These are phyloP conservation scores for Panellus pusillus DNA, from an alignment of 768 basidiomycete genomes.

Conservation along the genomic window DNA sequence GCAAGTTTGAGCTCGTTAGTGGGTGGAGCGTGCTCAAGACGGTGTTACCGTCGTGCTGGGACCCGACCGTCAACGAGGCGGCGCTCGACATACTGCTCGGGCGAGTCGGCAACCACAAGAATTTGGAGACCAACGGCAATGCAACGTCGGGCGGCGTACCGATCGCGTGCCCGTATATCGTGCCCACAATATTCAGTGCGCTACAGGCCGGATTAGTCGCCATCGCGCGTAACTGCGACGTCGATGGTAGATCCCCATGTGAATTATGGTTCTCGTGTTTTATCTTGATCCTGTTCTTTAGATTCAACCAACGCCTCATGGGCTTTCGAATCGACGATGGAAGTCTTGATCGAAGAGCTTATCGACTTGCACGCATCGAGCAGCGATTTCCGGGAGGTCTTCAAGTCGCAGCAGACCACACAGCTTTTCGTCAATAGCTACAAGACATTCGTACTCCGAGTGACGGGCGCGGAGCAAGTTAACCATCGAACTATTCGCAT, in stretches of 20 bases:
- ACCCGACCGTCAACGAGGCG: conserved; percentile 59
- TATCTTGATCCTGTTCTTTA: conserved; percentile 19
- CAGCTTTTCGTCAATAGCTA: conserved; percentile 68
- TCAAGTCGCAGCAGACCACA: conserved; percentile 70
- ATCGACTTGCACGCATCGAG: conserved; percentile 67
- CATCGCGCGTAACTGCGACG: conserved; percentile 37
- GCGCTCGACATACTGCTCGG: conserved; percentile 73
- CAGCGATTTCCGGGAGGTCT: conserved; percentile 67
- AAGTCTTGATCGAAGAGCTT: conserved; percentile 65
- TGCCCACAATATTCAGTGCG: conserved; percentile 70
- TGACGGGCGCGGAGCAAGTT: conserved; percentile 37
- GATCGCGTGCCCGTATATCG: conserved; percentile 63
- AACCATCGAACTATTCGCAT: conserved; percentile 52
- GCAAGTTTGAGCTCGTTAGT: conserved; percentile 82
- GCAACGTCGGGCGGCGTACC: conserved; percentile 25
- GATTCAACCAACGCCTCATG: conserved; percentile 15
- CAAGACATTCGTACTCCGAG: conserved; percentile 49
- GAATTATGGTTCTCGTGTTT: conserved; percentile 1
- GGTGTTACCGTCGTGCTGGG: conserved; percentile 71
- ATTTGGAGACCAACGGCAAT: conserved; percentile 17
- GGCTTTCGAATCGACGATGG: conserved; percentile 43
- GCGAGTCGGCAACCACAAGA: conserved; percentile 31
- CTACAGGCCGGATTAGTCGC: conserved; percentile 56
- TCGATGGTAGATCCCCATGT: conserved; percentile 28
- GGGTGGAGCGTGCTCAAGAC: conserved; percentile 80